Base-by-base conservation (phyloP, 257 asterid species). In the Solanum peruvianum region DNA sequence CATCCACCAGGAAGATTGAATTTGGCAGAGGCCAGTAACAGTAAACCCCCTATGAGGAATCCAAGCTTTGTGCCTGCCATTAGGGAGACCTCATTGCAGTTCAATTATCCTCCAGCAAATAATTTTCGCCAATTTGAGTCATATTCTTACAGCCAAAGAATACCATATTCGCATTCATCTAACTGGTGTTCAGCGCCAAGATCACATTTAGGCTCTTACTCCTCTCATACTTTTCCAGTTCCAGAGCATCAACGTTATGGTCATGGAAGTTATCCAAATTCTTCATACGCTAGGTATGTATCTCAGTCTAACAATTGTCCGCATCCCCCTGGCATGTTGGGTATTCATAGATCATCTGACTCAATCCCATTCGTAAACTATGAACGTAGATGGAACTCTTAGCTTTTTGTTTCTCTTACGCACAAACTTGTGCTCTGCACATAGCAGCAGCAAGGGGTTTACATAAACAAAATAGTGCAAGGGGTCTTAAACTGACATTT, bases 21-120 rank as follows among this genome's bases (percentile, higher is more conserved):
- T 73, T 81, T 86, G 56, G 86, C 87, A 29, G 85, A 77, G 44
- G 67, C 81, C 15, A 86, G 87, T 82, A 86, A 87, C 72, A 76
- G 44, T 27, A 87, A 85, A 87, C 85, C 80, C 73, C 88, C 71
- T 56, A 41, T 52, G 86, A 88, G 86, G 86, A 88, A 87, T 87
- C 92, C 56, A 77, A 87, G 69, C 67, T 62, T 75, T 29, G 37
- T 37, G 12, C 89, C 82, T 77, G 70, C 89, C 84, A 67, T 60
- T 89, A 85, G 88, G 67, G 91, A 88, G 84, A 72, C 86, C 47
- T 82, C 91, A 20, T 80, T 62, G 71, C 84, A 72, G 25, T 44
- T 85, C 83, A 58, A 56, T 76, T 78, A 52, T 77, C 86, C 69
- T n/a, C 52, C 87, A 21, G 72, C 90, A n/a, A 88, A 81, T 62